These are phyloP conservation scores for Leccinellum luteum DNA, from an alignment of 768 basidiomycete species.

Conservation along the genomic window DNA sequence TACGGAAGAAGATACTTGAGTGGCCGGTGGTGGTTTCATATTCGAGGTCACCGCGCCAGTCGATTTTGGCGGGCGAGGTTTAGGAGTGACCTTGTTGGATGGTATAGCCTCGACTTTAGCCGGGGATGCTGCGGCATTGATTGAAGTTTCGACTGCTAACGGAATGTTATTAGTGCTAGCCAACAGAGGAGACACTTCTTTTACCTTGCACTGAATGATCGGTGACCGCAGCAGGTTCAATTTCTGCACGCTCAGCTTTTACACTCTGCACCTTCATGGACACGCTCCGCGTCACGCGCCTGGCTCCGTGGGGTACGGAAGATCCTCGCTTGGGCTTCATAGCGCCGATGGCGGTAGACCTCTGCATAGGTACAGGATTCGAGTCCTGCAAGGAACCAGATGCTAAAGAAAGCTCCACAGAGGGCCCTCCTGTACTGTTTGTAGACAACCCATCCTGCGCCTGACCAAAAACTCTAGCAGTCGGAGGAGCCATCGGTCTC, in stretches of 20 bases:
- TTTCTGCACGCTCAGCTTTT: neutral
- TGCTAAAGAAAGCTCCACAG: neutral
- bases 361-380: neutral
- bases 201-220: conserved; percentile 1
- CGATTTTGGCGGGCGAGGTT: conserved; percentile 9
- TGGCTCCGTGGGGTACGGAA: conserved; percentile 7
- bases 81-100: conserved; percentile 2
- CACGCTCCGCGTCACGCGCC: conserved; percentile 28
- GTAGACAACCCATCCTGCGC: neutral
- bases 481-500: conserved; percentile 5
- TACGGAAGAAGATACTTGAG: conserved; percentile 9
- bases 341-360: conserved; percentile 1
- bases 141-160: neutral
- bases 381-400: neutral
- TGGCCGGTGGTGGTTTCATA: neutral
- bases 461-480: neutral
- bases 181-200: neutral
- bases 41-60: neutral
- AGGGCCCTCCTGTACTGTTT: neutral
- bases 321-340: conserved; percentile 21
- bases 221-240: neutral
- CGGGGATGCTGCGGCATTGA: neutral
- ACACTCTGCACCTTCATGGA: conserved; percentile 25
- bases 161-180: conserved; percentile 3
- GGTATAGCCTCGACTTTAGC: neutral